Evolutionary conservation across 371 early-diverging fungal species (phyloP).

Genomic region (Syncephalis fuscata): DNA sequence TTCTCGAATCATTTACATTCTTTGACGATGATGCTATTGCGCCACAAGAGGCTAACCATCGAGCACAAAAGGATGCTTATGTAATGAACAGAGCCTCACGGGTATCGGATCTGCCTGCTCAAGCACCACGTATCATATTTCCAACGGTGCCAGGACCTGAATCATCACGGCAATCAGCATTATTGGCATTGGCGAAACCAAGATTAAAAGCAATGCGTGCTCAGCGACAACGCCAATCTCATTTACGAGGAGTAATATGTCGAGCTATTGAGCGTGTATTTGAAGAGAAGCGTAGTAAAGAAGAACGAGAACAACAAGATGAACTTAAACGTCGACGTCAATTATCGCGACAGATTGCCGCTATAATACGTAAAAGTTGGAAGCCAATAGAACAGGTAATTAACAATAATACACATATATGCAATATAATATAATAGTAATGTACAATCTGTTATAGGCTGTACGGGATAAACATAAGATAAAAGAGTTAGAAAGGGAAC

Average conservation of each 20-base stretch:
- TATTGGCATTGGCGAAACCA: slow-evolving; percentile 20
- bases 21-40: slow-evolving; percentile 38
- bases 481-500: slow-evolving; percentile 33
- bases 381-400: background rate
- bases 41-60: slow-evolving; percentile 20
- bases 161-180: slow-evolving; percentile 18
- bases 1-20: slow-evolving; percentile 33
- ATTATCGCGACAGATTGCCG: slow-evolving; percentile 31
- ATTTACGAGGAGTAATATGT: no score
- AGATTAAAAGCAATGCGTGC: slow-evolving; percentile 5
- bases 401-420: background rate
- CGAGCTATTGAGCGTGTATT: no score
- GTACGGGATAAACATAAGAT: slow-evolving; percentile 35
- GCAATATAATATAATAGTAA: background rate
- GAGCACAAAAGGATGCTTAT: slow-evolving; percentile 19
- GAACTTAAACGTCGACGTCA: slow-evolving; percentile 20
- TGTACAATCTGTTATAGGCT: slow-evolving; percentile 13
- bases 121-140: slow-evolving; percentile 17
- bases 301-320: no score
- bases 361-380: slow-evolving; percentile 12
- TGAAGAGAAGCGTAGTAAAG: no score
- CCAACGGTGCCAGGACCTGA: slow-evolving; percentile 17
- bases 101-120: slow-evolving; percentile 18
- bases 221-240: no score
- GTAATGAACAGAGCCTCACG: slow-evolving; percentile 23